Base-by-base conservation (phyloP, 306 rosid species). In the Gastrolobium villosum region DNA sequence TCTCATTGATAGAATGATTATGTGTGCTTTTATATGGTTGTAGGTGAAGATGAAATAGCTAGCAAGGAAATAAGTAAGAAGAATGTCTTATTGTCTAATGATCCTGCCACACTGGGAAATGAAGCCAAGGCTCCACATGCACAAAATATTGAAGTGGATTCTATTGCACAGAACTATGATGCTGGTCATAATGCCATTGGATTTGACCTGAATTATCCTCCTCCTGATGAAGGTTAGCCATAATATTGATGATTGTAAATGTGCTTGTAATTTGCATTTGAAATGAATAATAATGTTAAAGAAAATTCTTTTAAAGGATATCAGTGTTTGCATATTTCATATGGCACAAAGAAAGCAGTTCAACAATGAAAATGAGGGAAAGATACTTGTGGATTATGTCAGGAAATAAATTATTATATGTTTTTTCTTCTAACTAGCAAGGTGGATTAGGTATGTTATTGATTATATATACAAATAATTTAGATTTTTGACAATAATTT, bases 201-300 rank as follows among this genome's bases (percentile, higher is more conserved):
- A 4, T 10, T 75, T 34, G 79, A 75, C 63, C 28, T 75, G 9
- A 75, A 75, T 13, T 11, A 35, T 41, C 52, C 59, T 36, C 39
- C 26, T 2, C 3, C 8, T 6, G 37, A 5, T 15, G 40, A 49
- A 15, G 79, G 45, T 36, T 14, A 34, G 71, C 55, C 60, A 20
- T 71, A 45, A 34, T 46, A 44, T 6, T 68, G 15, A 31, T 30
- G 41, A 20, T 65, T 36, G 2, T 5, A n/a, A 39, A 34, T 60
- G 30, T 15, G 57, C 30, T 52, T 52, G 30, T 5, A 14, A 6
- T 14, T n/a, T 52, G 31, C 31, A 1, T 14, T 52, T 52, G 31
- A 6, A 52, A 4, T 52, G 31, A 52, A 52, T 52, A 15, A 52
- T 14, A 9, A 11, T 5, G 26, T 49, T 49, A 49, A 45, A 45